Percentiles rank a stretch among this genome's conserved stretches.
Evolutionary conservation across 352 stramenopile genomes (phyloP).

Genomic region (Globisporangium cylindrosporum): DNA sequence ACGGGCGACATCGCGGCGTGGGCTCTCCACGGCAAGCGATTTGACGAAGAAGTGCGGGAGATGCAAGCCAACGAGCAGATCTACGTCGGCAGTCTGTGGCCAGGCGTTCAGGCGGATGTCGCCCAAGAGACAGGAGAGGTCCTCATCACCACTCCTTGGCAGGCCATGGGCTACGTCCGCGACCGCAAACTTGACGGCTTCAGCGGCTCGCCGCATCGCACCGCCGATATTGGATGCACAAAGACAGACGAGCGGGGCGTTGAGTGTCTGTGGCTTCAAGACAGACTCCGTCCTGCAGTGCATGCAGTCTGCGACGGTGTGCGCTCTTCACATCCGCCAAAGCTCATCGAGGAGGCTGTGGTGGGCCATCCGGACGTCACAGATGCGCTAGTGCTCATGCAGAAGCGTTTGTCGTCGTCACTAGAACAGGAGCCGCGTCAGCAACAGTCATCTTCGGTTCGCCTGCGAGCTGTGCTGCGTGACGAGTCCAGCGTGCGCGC

Average conservation of each 20-base stretch:
- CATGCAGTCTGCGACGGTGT: conserved; percentile 32
- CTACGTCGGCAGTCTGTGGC: conserved; percentile 74
- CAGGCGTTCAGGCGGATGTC: conserved; percentile 45
- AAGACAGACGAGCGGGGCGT: conserved; percentile 17
- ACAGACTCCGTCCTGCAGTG: conserved; percentile 49
- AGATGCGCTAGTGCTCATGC: conserved; percentile 52
- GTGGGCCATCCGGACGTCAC: conserved; percentile 40
- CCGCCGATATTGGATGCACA: conserved; percentile 51
- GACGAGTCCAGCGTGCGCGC: conserved; percentile 21
- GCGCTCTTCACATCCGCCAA: conserved; percentile 22
- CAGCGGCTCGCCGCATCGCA: conserved; percentile 38
- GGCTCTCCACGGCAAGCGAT: conserved; percentile 44
- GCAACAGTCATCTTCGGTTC: conserved; percentile 19
- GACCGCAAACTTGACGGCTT: conserved; percentile 44
- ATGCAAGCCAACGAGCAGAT: conserved; percentile 35
- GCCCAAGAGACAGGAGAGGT: conserved; percentile 56
- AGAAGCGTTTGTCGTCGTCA: conserved; percentile 13
- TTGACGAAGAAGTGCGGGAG: conserved; percentile 34
- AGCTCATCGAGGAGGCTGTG: conserved; percentile 42
- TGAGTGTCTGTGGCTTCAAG: conserved; percentile 63
- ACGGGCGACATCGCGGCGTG: conserved; percentile 78
- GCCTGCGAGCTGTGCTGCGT: conserved; percentile 33
- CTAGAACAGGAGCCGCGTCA: background rate
- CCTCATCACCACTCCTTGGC: conserved; percentile 77
- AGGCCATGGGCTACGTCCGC: conserved; percentile 72